Evolutionary conservation across 2,329 filamentous ascomycete species (phyloP).

Genomic region (Leptographium radiaticola): DNA sequence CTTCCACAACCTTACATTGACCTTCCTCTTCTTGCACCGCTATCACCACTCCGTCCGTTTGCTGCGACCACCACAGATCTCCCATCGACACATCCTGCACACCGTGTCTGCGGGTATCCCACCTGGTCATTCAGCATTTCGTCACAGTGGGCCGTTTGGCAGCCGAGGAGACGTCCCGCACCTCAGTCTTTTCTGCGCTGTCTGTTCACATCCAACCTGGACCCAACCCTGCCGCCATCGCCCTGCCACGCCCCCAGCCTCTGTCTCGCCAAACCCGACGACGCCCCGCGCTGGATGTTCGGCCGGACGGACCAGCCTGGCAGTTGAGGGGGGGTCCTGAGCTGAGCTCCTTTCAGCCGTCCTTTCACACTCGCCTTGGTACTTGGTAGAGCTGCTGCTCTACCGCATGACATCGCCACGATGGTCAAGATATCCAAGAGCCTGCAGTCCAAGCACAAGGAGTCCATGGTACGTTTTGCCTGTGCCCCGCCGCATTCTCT

Average conservation of each 20-base stretch:
- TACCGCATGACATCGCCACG: conserved; percentile 15
- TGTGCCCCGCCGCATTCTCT: neutral
- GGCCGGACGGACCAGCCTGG: neutral
- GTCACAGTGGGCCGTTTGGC: neutral
- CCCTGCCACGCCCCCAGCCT: neutral
- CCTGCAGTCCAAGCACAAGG: conserved; percentile 53
- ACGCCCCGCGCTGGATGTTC: neutral
- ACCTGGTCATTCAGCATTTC: neutral
- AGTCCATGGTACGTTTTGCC: conserved; percentile 44
- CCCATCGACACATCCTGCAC: neutral
- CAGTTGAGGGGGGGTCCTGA: conserved; percentile 1
- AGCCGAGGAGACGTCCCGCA: neutral
- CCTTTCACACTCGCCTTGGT: neutral
- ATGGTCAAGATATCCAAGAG: conserved; percentile 59
- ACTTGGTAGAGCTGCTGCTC: neutral
- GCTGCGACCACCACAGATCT: neutral
- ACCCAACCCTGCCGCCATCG: neutral
- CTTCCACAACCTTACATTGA: conserved; percentile 14
- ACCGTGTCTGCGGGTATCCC: neutral
- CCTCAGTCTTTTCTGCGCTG: neutral
- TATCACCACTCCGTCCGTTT: neutral
- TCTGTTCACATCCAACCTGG: neutral
- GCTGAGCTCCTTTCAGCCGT: conserved; percentile 1
- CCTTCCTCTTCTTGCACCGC: conserved; percentile 14
- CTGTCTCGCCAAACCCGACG: neutral